These are phyloP conservation scores for Cyclotella baltica DNA, from an alignment of 108 stramenopile genomes.

Conservation along the genomic window DNA sequence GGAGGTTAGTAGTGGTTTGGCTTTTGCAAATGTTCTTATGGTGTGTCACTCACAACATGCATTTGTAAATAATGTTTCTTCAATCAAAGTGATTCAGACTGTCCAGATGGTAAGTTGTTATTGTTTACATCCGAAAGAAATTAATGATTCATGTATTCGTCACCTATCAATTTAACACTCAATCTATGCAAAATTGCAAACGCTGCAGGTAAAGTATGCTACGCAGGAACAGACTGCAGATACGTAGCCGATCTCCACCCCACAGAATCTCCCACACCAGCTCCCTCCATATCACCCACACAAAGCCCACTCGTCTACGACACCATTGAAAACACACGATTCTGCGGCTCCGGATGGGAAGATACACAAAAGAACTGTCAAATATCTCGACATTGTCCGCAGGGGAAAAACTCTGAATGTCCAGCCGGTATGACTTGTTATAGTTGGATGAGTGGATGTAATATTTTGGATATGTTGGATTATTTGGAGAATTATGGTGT, in stretches of 20 bases:
- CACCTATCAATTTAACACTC: too few species aligned
- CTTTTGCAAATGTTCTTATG: background rate
- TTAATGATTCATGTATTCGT: too few species aligned
- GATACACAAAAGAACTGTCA: conserved; percentile 34
- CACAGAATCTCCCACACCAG: conserved; percentile 26
- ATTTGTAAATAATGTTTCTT: background rate
- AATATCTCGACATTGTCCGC: conserved; percentile 40
- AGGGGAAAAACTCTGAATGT: conserved; percentile 34
- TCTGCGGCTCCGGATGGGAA: conserved; percentile 41
- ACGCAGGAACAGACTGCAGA: conserved; percentile 41
- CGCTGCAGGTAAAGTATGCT: conserved; percentile 28
- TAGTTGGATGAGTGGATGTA: conserved; percentile 41
- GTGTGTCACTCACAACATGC: too few species aligned
- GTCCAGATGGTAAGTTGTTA: conserved; percentile 29
- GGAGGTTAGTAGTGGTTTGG: background rate
- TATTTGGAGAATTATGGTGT: conserved; percentile 24
- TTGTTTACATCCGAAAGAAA: too few species aligned
- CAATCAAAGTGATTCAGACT: conserved; percentile 43
- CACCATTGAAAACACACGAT: conserved; percentile 30
- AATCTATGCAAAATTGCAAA: too few species aligned
- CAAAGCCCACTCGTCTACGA: conserved; percentile 20
- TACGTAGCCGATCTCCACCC: conserved; percentile 36
- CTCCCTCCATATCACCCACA: conserved; percentile 22
- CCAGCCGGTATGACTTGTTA: conserved; percentile 26
- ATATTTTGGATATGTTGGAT: conserved; percentile 43